Base-by-base conservation (phyloP, 306 rosid species). In the Styphnolobium japonicum region DNA sequence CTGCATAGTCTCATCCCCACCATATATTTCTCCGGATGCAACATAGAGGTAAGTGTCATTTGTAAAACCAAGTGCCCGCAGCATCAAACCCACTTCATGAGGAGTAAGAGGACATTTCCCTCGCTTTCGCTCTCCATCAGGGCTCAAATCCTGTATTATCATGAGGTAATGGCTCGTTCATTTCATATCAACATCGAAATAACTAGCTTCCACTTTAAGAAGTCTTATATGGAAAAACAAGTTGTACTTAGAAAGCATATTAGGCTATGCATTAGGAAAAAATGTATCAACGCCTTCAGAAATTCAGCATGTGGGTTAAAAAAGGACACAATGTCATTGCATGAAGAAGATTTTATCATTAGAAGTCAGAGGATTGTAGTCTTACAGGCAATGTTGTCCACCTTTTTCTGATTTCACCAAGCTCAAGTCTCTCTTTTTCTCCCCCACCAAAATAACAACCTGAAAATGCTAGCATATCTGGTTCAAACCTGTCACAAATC, bases 361-460 rank as follows among this genome's bases (percentile, higher is more conserved):
- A 27, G 58, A 84, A 42, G 80, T 75, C 60, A 34, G 36, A 51
- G 67, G 45, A 72, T 18, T 37, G 81, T 46, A 84, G 78, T 86
- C 99, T 96, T 85, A 96, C 99, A 8, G 99, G 99, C 84, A 96
- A 81, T 58, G 99, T 96, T 48, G 85, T 87, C 99, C 99, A 96
- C 85, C 99, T 90, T 84, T 96, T 96, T 82, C 99, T 85, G 83
- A 96, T 93, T 89, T 96, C 96, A 80, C 93, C 90, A 63, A 93
- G 97, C 58, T 96, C 98, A 2, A 7, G 80, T 88, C 89, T 96
- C 85, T 96, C 98, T 74, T 91, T 96, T 46, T 93, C 98, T 80
- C 99, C 99, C 80, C 99, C 99, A 6, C 99, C 99, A 86, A 87
- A 96, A 83, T 96, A 96, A 85, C 99, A 96, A 49, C 98, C 92